These are phyloP conservation scores for Alternaria gaisen DNA, from an alignment of 2,329 filamentous ascomycete genomes.

Conservation along the genomic window DNA sequence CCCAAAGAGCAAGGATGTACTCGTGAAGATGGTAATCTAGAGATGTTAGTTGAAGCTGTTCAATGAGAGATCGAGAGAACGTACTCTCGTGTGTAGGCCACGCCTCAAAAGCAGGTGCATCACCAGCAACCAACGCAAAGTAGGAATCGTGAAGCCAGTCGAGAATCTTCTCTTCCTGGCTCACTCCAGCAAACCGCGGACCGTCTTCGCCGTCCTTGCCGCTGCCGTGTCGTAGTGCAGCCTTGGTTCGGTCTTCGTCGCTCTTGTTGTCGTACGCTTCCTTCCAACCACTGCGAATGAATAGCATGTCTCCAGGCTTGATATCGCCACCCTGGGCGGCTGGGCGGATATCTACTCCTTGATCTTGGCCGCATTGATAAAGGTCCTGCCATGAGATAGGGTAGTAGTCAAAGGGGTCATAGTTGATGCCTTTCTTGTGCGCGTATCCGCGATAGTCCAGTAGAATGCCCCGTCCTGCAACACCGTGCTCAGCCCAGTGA, in stretches of 20 bases:
- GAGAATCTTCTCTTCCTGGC: conserved; percentile 64
- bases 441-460: conserved; percentile 57
- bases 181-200: conserved; percentile 59
- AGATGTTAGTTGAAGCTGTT: conserved; percentile 8
- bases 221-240: conserved; percentile 56
- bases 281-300: conserved; percentile 71
- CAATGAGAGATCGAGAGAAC: not conserved
- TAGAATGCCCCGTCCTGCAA: conserved; percentile 56
- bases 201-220: conserved; percentile 50
- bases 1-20: conserved; percentile 51
- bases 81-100: conserved; percentile 62
- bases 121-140: conserved; percentile 71
- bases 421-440: conserved; percentile 53
- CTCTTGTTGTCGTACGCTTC: conserved; percentile 63
- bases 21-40: conserved; percentile 48
- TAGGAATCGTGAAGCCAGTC: conserved; percentile 75
- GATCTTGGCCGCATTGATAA: conserved; percentile 65
- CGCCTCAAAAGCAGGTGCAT: conserved; percentile 70
- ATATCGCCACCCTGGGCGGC: conserved; percentile 63
- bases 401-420: conserved; percentile 54
- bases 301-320: conserved; percentile 70
- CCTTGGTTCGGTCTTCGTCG: conserved; percentile 44
- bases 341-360: conserved; percentile 69
- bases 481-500: conserved; percentile 57
- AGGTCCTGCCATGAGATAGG: conserved; percentile 59